These are phyloP conservation scores for Pleurotus tuber-regium DNA, from an alignment of 768 basidiomycete genomes.

Conservation along the genomic window DNA sequence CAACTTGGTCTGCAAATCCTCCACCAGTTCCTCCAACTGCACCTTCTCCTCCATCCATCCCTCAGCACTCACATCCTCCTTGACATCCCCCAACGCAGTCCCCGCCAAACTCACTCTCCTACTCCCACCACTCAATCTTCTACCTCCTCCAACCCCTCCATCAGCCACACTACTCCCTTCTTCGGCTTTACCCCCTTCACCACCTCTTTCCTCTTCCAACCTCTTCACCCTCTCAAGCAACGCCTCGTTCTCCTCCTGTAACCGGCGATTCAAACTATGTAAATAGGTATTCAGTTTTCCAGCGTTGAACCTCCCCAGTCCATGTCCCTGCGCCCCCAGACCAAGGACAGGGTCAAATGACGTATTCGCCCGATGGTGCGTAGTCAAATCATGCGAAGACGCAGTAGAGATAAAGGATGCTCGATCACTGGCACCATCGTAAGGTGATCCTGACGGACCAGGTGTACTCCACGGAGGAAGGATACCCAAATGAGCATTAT, in stretches of 20 bases:
- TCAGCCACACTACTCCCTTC: neutral
- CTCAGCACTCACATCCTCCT: conserved; percentile 61
- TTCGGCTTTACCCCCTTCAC: neutral
- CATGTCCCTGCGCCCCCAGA: conserved; percentile 61
- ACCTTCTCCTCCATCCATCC: conserved; percentile 73
- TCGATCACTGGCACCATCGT: conserved; percentile 51
- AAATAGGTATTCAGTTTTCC: conserved; percentile 83
- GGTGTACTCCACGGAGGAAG: conserved; percentile 32
- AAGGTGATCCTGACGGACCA: conserved; percentile 32
- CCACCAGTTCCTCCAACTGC: conserved; percentile 50
- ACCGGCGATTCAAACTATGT: conserved; percentile 76
- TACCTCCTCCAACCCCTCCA: neutral
- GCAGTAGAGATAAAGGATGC: conserved; percentile 78
- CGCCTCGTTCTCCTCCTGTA: conserved; percentile 83
- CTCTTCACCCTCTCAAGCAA: conserved; percentile 53
- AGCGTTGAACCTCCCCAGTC: conserved; percentile 79
- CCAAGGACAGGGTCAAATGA: conserved; percentile 86
- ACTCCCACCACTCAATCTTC: conserved; percentile 16
- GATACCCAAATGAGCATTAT: conserved; percentile 18
- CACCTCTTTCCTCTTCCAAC: conserved; percentile 50
- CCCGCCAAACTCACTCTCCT: conserved; percentile 53
- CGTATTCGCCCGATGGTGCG: conserved; percentile 77
- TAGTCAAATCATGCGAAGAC: conserved; percentile 86
- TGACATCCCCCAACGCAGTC: conserved; percentile 54
- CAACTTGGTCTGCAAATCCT: conserved; percentile 46